Percentiles rank a stretch among this genome's conserved stretches.
phyloP scores from a whole-genome alignment of 139 green algal genomes.

The Pseudopediastrum boryanum region DNA sequence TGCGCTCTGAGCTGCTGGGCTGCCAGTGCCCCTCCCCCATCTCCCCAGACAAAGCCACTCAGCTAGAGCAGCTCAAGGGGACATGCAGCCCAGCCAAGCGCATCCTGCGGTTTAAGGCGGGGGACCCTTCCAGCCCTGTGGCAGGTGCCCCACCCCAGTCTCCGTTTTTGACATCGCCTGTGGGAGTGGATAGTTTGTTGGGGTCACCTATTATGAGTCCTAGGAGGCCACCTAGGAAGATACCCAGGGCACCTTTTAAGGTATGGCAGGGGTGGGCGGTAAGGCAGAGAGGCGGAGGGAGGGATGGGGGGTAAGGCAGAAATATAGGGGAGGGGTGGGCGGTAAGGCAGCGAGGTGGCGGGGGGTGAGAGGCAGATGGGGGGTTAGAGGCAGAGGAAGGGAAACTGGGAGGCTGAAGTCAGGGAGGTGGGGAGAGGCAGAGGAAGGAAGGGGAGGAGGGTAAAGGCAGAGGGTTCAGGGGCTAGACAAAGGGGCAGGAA shows the following conservation, averaged over 20 bases:
- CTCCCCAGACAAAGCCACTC: slow-evolving; percentile 62
- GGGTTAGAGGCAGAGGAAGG: no score
- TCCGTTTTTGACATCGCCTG: slow-evolving; percentile 72
- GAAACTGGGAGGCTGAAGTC: no score
- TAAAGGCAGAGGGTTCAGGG: no score
- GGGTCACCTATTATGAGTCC: slow-evolving; percentile 47
- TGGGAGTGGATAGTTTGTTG: slow-evolving; percentile 57
- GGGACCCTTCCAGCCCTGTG: slow-evolving; percentile 65
- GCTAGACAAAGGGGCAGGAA: no score
- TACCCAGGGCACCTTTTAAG: slow-evolving; percentile 95
- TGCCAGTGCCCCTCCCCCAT: slow-evolving; percentile 46
- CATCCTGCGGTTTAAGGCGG: slow-evolving; percentile 42
- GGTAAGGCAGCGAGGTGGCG: no score
- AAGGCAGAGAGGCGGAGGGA: no score
- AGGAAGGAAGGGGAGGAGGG: no score
- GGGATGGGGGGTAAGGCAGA: no score
- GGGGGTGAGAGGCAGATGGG: no score
- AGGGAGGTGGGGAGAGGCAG: no score
- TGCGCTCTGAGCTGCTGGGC: slow-evolving; percentile 76
- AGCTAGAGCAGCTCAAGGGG: slow-evolving; percentile 53
- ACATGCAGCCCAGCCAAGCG: slow-evolving; percentile 37
- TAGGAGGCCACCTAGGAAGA: slow-evolving; percentile 74
- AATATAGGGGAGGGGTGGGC: no score
- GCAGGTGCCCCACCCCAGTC: slow-evolving; percentile 60
- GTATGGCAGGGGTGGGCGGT: no score